Evolutionary conservation across 2,329 filamentous ascomycete species (phyloP), one percentile per base, ranked within the genome.

Genomic region (Blumeriella jaapii): DNA sequence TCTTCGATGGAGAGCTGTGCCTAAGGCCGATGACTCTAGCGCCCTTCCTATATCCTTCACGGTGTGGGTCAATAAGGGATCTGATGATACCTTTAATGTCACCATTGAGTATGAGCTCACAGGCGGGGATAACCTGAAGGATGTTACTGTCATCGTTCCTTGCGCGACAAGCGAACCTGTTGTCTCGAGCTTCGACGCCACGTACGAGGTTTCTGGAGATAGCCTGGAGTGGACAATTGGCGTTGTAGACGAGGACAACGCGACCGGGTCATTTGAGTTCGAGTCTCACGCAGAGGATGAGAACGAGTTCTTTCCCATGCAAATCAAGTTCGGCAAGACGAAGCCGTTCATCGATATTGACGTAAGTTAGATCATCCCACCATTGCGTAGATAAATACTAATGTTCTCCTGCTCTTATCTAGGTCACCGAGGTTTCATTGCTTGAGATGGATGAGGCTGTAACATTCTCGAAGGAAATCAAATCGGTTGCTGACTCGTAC

Each of bases 221-320:
- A 84, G 78, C 56, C 61, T 98, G 38, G 89, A 96, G 57, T 98
- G 91, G 91, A 82, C 79, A 26, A 82, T 98, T 51, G 89, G 91
- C 42, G 72, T 75, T 4, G 78, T 96, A 25, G 82, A 87, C 52
- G 78, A 85, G 32, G 78, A 79, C 39, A 94, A 91, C 56, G 63
- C 78, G 12, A 86, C 68, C 25, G 91, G 91, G 12, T 80, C 82
- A 29, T 96, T 98, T 54, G 91, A 98, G 59, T 96, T 98, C 48
- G 91, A 96, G 61, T 85, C 86, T 1, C 77, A 83, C 57, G 83
- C 83, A 8, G 74, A 77, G 36, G 83, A 87, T 48, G 91, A 96
- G 56, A 79, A 84, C 38, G 87, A 95, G 51, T 96, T 96, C 65
- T 98, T 98, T 76, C 91, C 91, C 1, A 96, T 98, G 87, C 80